Evolutionary conservation across 352 stramenopile species (phyloP), one percentile per base, ranked within the genome.

Genomic region (Globisporangium spinosum): DNA sequence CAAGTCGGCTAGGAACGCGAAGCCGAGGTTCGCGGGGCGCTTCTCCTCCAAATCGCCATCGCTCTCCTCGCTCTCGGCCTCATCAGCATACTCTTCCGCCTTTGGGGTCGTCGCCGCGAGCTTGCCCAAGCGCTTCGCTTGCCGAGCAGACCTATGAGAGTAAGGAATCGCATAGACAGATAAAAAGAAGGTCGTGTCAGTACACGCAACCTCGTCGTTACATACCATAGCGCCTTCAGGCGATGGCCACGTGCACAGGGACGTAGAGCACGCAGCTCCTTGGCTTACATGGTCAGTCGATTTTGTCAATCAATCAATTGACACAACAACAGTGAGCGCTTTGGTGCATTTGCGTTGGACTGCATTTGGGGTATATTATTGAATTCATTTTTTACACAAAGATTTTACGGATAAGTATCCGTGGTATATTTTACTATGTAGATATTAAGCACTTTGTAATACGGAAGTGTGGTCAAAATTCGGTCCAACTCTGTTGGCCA

Each of bases 1-100:
- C 23, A 83, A 94, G 40, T 89, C 78, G 1, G 71, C 80, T 22
- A 95, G 73, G 59, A 90, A 95, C 6, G 83, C 74, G 64, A 95
- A 95, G 35, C 85, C 84, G 12, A 77, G 71, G 32, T 77, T 82
- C 17, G 75, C 74, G 23, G 84, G 69, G 2, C 76, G 74, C 74
- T 89, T 90, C 65, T 85, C 72, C 68, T 85, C 82, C 25, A 82
- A 62, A 53, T 83, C 71, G 7, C 79, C 78, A 58, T 83, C 73
- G 47, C 59, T 71, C n/a, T 73, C 60, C 2, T 78, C 71, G 35
- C 65, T 72, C 6, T 43, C 64, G 3, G 27, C 40, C 25, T 64
- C 69, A 25, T 73, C 69, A 15, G 22, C 51, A 9, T 63, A 55
- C 7, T 68, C 54, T 12, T 63, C 61, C 20, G 62, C 58, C 71